phyloP scores from a whole-genome alignment of 495 filamentous ascomycete species.

The Talaromyces thailandensis region DNA sequence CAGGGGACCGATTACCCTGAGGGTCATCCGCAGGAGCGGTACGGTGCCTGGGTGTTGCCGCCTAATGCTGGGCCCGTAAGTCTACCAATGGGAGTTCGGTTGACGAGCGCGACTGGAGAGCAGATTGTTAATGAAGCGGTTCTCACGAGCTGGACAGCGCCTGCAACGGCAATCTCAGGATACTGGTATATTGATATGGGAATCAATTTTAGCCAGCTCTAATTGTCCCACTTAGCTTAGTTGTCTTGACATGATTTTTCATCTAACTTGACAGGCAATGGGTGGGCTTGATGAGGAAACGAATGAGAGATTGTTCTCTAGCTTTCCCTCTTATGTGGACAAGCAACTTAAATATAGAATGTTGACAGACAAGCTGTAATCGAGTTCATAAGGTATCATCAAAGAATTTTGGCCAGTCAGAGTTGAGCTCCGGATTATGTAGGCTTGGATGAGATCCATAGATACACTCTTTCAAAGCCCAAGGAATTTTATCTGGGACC shows the following conservation, averaged over 20 bases:
- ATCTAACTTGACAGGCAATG: not conserved
- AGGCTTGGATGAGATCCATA: no score
- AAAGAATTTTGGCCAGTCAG: no score
- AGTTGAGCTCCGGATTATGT: no score
- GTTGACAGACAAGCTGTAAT: no score
- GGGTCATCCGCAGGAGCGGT: constrained; percentile 4
- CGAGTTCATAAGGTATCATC: no score
- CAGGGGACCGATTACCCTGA: constrained; percentile 2
- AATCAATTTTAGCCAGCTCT: constrained; percentile 1
- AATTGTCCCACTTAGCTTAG: not conserved
- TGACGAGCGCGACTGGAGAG: constrained; percentile 1
- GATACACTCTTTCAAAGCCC: no score
- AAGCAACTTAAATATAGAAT: no score
- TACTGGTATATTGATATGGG: constrained; percentile 2
- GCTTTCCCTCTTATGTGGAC: no score
- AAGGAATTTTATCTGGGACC: not conserved
- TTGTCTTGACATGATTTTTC: not conserved
- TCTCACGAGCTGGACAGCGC: constrained; percentile 1
- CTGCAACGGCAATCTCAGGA: not conserved
- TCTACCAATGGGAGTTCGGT: not conserved
- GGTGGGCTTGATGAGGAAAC: no score
- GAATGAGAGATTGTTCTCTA: no score
- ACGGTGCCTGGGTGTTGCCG: not conserved
- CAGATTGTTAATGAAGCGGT: constrained; percentile 1
- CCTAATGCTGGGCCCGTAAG: not conserved